These are phyloP conservation scores for Arctium minus DNA, from an alignment of 129 eudicot species.

Conservation along the genomic window DNA sequence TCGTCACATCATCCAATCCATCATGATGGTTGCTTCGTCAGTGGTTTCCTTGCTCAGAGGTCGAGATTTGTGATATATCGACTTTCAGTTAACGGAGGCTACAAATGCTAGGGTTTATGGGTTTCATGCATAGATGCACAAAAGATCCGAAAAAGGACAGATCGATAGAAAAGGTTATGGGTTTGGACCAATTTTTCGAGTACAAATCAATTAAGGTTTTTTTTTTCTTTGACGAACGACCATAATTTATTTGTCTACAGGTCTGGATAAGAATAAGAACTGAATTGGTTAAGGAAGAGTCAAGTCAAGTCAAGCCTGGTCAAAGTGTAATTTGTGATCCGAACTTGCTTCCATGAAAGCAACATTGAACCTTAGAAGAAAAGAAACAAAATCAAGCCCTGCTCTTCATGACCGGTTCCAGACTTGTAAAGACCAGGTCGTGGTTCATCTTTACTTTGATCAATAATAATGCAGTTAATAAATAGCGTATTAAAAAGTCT, in stretches of 20 bases:
- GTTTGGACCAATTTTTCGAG: neutral
- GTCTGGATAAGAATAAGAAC: neutral
- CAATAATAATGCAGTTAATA: neutral
- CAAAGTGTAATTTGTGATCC: neutral
- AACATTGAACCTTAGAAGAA: neutral
- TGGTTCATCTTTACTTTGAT: neutral
- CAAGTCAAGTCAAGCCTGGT: neutral
- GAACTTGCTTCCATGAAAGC: neutral
- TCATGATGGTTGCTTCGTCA: too few species aligned
- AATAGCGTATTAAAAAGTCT: neutral
- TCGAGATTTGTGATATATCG: neutral
- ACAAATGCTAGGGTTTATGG: neutral
- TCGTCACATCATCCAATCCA: too few species aligned
- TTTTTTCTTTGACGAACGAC: neutral
- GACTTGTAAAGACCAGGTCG: neutral
- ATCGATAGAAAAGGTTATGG: neutral
- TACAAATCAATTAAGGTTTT: neutral
- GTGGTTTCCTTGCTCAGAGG: neutral
- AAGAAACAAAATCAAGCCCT: neutral
- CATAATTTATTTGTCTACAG: neutral
- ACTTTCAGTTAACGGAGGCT: neutral
- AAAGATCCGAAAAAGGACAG: neutral
- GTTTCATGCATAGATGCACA: neutral
- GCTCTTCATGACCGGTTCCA: neutral
- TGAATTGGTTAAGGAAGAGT: neutral